Conservation (phyloP, 1,284 basidiomycete species). For the Chondrostereum purpureum region DNA sequence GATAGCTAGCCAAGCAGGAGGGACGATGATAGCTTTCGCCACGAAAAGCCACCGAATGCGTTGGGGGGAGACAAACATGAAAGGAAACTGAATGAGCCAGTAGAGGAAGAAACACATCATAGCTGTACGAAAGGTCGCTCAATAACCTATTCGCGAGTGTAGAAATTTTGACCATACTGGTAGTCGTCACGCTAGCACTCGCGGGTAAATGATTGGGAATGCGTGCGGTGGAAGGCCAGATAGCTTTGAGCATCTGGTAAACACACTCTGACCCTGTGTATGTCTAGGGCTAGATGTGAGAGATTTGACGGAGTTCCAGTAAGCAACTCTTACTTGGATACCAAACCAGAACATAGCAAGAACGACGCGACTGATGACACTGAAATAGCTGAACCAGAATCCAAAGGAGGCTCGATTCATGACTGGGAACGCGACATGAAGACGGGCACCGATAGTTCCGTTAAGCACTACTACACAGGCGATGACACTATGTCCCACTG, state of each 20-base stretch:
- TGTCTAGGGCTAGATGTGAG: slow-evolving; percentile 33
- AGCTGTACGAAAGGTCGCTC: slow-evolving; percentile 21
- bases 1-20: slow-evolving; percentile 62
- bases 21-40: slow-evolving; percentile 46
- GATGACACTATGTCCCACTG: slow-evolving; percentile 39
- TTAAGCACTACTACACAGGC: slow-evolving; percentile 39
- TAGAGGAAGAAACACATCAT: slow-evolving; percentile 77
- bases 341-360: slow-evolving; percentile 79
- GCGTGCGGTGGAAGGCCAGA: slow-evolving; percentile 65
- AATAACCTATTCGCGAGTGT: slow-evolving; percentile 3
- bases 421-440: slow-evolving; percentile 37
- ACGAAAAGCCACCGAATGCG: slow-evolving; percentile 70
- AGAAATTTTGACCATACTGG: slow-evolving; percentile 28
- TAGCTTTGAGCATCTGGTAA: slow-evolving; percentile 71
- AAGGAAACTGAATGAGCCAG: slow-evolving; percentile 70
- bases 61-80: slow-evolving; percentile 72
- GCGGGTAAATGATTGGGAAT: slow-evolving; percentile 59
- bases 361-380: slow-evolving; percentile 65
- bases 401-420: slow-evolving; percentile 68
- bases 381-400: slow-evolving; percentile 75
- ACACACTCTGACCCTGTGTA: slow-evolving; percentile 60
- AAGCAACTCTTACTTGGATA: slow-evolving; percentile 32
- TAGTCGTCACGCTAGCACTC: slow-evolving; percentile 57
- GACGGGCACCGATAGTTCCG: slow-evolving; percentile 48
- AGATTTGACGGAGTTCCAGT: neutral